These are phyloP conservation scores for Trichoderma gamsii DNA, from an alignment of 495 filamentous ascomycete genomes.

Conservation along the genomic window DNA sequence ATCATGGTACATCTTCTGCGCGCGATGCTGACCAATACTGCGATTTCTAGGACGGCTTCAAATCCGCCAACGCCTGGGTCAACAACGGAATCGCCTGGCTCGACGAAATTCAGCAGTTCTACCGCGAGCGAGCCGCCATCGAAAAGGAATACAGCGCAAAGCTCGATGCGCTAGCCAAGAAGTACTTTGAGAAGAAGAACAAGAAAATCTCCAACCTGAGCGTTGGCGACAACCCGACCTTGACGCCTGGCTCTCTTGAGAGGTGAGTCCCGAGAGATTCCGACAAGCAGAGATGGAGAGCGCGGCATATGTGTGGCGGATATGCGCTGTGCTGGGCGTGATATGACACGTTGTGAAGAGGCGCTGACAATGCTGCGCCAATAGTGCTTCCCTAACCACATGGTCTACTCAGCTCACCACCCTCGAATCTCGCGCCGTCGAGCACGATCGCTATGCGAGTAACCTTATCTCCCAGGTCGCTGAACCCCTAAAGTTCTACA, in stretches of 20 bases:
- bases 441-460: conserved; percentile 76
- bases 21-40: conserved; percentile 11
- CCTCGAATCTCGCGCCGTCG: conserved; percentile 77
- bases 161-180: conserved; percentile 80
- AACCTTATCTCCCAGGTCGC: conserved; percentile 74
- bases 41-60: conserved; percentile 74
- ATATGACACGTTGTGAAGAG: not conserved
- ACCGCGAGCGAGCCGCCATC: conserved; percentile 85
- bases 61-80: conserved; percentile 88
- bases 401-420: conserved; percentile 92
- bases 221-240: conserved; percentile 85
- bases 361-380: not conserved
- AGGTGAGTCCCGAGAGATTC: conserved; percentile 43
- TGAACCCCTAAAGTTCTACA: conserved; percentile 71
- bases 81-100: conserved; percentile 85
- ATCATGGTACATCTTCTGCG: not conserved
- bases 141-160: conserved; percentile 95
- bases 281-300: not conserved
- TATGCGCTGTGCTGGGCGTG: not conserved
- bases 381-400: conserved; percentile 83
- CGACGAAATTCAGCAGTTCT: conserved; percentile 95
- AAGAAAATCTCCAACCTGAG: conserved; percentile 83
- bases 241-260: conserved; percentile 94
- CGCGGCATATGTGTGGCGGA: not conserved
- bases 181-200: conserved; percentile 92